Conservation (phyloP, 1,139 yeast species). For the Trichomonascaceae sp. region DNA sequence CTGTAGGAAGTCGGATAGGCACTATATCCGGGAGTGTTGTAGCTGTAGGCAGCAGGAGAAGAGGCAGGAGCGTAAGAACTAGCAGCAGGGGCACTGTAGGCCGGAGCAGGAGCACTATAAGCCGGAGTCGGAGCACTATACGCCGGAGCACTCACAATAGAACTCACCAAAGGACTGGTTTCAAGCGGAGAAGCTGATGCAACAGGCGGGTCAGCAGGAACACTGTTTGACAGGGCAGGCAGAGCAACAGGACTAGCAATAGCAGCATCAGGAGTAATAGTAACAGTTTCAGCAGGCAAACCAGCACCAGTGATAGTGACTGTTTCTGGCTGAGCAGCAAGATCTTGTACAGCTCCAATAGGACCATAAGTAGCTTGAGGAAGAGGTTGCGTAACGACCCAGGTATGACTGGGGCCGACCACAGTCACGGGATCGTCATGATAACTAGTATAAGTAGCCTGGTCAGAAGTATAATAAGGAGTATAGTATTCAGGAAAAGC, state of each 20-base stretch:
- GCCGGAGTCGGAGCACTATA: not conserved
- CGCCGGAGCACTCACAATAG: not conserved
- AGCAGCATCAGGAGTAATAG: not conserved
- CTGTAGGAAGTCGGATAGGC: not conserved
- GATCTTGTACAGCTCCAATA: not conserved
- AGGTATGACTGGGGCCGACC: not conserved
- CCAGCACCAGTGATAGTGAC: not conserved
- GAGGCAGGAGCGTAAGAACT: not conserved
- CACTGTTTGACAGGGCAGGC: not conserved
- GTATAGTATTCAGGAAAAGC: not conserved
- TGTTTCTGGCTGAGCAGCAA: not conserved
- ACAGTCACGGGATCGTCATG: not conserved
- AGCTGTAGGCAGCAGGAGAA: not conserved
- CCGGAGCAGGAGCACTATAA: not conserved
- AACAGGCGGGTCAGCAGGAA: not conserved
- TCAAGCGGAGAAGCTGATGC: not conserved
- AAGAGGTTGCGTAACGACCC: slow-evolving; percentile 2
- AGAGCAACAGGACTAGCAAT: not conserved
- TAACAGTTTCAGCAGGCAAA: not conserved
- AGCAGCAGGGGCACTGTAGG: not conserved
- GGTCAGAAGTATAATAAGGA: not conserved
- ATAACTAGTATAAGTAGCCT: not conserved
- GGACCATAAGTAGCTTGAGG: not conserved
- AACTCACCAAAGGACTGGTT: not conserved
- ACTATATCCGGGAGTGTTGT: not conserved